Base-by-base conservation (phyloP, 2,329 filamentous ascomycete genomes). In the Exophiala bonariae region DNA sequence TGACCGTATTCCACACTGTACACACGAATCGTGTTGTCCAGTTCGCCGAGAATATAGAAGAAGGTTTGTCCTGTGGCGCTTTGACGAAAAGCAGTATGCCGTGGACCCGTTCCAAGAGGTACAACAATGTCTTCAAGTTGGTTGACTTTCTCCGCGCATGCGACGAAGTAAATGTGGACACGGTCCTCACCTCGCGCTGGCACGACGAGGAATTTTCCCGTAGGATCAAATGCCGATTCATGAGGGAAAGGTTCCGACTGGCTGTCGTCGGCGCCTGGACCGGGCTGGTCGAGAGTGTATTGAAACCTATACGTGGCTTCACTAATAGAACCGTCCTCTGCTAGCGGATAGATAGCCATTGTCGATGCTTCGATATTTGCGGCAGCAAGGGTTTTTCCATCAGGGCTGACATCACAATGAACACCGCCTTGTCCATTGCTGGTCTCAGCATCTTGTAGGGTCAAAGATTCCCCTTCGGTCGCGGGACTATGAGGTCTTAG, bases 341-440 rank as follows among this genome's bases (percentile, higher is more conserved):
- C 38, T 32, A 50, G 32, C 8, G 42, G 42, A 28, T 46, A 46
- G 22, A 50, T 39, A 3, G 47, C 44, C 14, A 50, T 6, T 3
- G 42, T 50, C 22, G 47, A 46, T 26, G 20, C 43, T 17, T 38
- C 28, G 28, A 50, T 45, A 19, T 46, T 44, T 4, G 47, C 35
- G 14, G 39, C 42, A 16, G 37, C 41, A 4, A 49, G 31, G 17
- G 35, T 30, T 17, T 34, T 41, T 32, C 43, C 47, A 34, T 44
- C 48, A 16, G 13, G 34, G 34, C 32, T 37, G 22, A 37, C 38
- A 14, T 45, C 28, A 41, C 43, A 46, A 18, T 50, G 47, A 3
- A 46, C 42, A 16, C 47, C 47, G 4, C 47, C 47, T 33, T 50
- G 44, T 3, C 47, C 47, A 17, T 50, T 37, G 28, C 47, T 50